Evolutionary conservation across 164 flowering plant species (phyloP).

Genomic region (Macadamia tetraphylla): DNA sequence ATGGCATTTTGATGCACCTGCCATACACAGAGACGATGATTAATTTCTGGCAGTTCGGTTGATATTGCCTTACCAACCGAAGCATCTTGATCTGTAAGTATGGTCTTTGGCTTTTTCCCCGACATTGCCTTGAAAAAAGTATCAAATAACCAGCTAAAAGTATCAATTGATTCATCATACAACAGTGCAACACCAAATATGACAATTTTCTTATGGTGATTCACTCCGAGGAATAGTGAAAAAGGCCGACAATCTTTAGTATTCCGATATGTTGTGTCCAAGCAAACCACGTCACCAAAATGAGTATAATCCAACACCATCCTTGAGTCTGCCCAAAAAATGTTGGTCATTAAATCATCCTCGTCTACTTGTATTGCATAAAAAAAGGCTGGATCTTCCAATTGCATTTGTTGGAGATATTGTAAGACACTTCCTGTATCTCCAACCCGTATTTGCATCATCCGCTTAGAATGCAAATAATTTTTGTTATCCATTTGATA

Average conservation of each 20-base stretch:
- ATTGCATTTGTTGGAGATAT: not conserved
- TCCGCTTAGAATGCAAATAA: not conserved
- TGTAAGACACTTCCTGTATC: not conserved
- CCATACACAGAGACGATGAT: slow-evolving; percentile 4
- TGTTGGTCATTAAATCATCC: not conserved
- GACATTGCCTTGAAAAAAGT: not conserved
- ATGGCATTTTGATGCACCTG: not conserved
- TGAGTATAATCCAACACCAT: not conserved
- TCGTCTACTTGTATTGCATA: not conserved
- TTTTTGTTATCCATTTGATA: not conserved
- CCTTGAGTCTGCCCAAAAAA: slow-evolving; percentile 5
- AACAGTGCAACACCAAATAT: slow-evolving; percentile 1
- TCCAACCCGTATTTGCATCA: not conserved
- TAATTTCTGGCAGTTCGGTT: not conserved
- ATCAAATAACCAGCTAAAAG: not conserved
- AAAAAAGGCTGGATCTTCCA: not conserved
- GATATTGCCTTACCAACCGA: not conserved
- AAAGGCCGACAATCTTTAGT: not conserved
- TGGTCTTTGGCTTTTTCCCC: not conserved
- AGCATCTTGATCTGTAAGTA: not conserved
- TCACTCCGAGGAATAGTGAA: slow-evolving; percentile 2
- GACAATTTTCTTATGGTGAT: not conserved
- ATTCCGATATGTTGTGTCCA: not conserved
- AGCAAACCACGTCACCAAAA: slow-evolving; percentile 4
- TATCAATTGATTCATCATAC: not conserved